A percentile compares a stretch with the other conserved stretches of the same genome.
Conservation (phyloP, 495 filamentous ascomycete genomes). For the Hypoxylon subgilvum region DNA sequence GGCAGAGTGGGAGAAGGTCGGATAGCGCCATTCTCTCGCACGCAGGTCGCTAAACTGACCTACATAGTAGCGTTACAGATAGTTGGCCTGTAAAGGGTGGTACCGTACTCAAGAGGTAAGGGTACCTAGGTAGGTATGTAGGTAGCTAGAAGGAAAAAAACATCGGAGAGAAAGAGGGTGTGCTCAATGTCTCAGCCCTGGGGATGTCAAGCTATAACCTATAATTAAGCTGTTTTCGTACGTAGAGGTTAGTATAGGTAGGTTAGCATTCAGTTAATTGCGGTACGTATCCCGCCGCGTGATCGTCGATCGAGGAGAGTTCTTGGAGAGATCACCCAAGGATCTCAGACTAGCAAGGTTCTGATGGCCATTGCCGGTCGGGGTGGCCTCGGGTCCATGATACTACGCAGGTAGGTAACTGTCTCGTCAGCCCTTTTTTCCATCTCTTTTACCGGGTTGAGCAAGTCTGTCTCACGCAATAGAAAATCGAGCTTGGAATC, state of each 20-base stretch:
- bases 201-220: slow-evolving; percentile 4
- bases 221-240: background rate
- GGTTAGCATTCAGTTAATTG: slow-evolving; percentile 9
- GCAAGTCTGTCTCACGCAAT: slow-evolving; percentile 16
- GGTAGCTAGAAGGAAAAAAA: slow-evolving; percentile 15
- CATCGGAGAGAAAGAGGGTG: slow-evolving; percentile 14
- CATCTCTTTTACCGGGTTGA: slow-evolving; percentile 25
- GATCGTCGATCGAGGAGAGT: slow-evolving; percentile 37
- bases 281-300: slow-evolving; percentile 22
- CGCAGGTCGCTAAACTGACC: background rate
- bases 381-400: no score
- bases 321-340: slow-evolving; percentile 36
- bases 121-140: no score
- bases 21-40: background rate
- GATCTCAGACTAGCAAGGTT: slow-evolving; percentile 34
- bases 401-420: no score
- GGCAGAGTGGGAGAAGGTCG: background rate
- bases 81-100: background rate
- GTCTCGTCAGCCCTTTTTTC: slow-evolving; percentile 34
- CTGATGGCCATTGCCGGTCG: slow-evolving; percentile 28
- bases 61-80: slow-evolving; percentile 12
- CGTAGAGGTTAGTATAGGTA: no score
- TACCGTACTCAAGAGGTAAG: no score
- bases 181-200: slow-evolving; percentile 29
- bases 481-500: slow-evolving; percentile 22